Base-by-base conservation (phyloP, 2,329 filamentous ascomycete genomes). In the Aspergillus floridensis region DNA sequence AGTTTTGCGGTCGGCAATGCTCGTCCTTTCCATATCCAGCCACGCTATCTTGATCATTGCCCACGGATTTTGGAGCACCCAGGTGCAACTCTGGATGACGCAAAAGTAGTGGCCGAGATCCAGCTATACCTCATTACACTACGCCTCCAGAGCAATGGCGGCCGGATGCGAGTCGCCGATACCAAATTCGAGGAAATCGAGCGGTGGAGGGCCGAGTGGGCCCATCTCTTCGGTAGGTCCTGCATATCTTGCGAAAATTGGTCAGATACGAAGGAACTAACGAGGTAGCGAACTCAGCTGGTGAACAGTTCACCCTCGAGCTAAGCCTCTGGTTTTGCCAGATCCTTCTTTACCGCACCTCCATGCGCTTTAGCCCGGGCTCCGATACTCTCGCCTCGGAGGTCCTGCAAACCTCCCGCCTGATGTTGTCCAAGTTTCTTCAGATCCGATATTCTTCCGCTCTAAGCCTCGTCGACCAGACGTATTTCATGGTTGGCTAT, bases 311-410 rank as follows among this genome's bases (percentile, higher is more conserved):
- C n/a, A 70, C 70, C 14, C 61, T 74, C 38, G 69, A 73, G 32
- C 66, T 74, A n/a, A 71, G 69, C 58, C 62, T 73, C 50, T 72
- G 69, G 70, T 74, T 73, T 61, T 73, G 71, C 53, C 70, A 74
- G 53, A 67, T 74, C n/a, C 69, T 74, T 22, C 69, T 74, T 3
- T 65, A 74, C 58, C 64, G 72, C 21, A 73, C 71, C 5, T 68
- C 71, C 7, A 59, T 70, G 46, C 63, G 67, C 29, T 59, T 69
- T 32, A 69, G 68, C 55, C 59, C 64, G 1, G 67, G 72, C 8
- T 63, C 64, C 6, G 69, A 73, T 38, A 63, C 62, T 24, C 67
- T 72, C 3, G 29, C 65, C 2, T 57, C 69, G 4, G 71, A 72
- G 53, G 68, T 72, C 21, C 63, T 71, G 61, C 67, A 67, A 47